Base-by-base conservation (phyloP, 2,329 filamentous ascomycete genomes). In the Nigrospora osmanthi region DNA sequence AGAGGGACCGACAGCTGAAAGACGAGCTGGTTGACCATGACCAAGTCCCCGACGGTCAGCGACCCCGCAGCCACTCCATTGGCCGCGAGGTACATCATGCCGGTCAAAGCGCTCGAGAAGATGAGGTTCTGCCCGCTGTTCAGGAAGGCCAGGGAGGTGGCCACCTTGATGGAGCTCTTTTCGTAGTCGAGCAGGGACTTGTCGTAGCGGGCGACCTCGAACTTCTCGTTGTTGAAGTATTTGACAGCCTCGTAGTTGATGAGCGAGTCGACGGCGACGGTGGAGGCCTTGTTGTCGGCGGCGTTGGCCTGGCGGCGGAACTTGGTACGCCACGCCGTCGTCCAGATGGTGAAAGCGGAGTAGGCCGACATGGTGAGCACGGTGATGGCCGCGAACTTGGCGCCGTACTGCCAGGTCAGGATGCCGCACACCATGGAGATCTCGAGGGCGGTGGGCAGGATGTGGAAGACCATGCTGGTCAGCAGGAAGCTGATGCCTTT, bases 231-330 rank as follows among this genome's bases (percentile, higher is more conserved):
- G 71, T 98, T 98, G 71, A 97, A 98, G 70, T 97, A 95, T 68
- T 98, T 98, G 60, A 98, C 93, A 13, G 94, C 91, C 66, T 98
- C 93, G 59, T 96, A 98, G 69, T 98, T 98, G 72, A 98, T 95
- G 42, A 98, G 71, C 1, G 90, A 95, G 67, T 98, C 93, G 2
- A 97, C 90, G 0, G 91, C 91, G 9, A 97, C 89, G 0, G 91
- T 97, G 1, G 91, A 94, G 0, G 89, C 93, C 61, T 83, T 88
- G 66, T 97, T 98, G 57, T 98, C 94, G 1, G 93, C 94, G 6
- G 89, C 89, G 62, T 98, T 98, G 35, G 93, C 89, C 65, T 94
- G 87, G 56, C 91, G 86, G 39, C 94, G 80, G 64, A 98, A 98
- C 64, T 94, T 94, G 3, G 94, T 98, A 56, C 94, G 79, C 94